Evolutionary conservation across 1,284 basidiomycete species (phyloP).

Genomic region (Butyriboletus appendiculatus): DNA sequence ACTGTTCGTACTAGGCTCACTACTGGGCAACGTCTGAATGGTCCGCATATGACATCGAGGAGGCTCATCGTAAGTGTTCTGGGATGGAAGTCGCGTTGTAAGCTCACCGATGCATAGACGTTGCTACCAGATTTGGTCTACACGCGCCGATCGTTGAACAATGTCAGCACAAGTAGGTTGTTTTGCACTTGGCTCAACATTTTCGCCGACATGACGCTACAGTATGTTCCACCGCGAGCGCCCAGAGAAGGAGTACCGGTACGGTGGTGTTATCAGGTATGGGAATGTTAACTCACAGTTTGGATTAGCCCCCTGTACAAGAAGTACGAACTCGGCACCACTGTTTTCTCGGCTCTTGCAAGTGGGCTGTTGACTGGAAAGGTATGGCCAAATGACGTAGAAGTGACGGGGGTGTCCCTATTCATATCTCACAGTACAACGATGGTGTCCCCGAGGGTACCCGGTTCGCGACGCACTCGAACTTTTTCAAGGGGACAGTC

Average conservation of each 20-base stretch:
- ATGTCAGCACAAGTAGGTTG: constrained; percentile 44
- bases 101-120: constrained; percentile 28
- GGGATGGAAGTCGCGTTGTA: neutral
- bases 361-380: constrained; percentile 54
- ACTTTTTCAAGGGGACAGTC: constrained; percentile 44
- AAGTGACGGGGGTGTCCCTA: neutral
- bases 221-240: constrained; percentile 48
- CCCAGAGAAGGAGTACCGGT: constrained; percentile 56
- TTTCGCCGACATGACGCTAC: neutral
- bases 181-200: neutral
- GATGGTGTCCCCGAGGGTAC: constrained; percentile 48
- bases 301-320: constrained; percentile 35
- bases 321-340: constrained; percentile 42
- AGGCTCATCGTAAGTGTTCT: constrained; percentile 42
- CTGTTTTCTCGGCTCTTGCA: constrained; percentile 60
- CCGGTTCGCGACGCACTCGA: constrained; percentile 51
- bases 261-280: neutral
- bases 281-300: constrained; percentile 2
- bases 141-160: constrained; percentile 61
- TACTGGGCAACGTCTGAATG: constrained; percentile 59
- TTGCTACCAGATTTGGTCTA: constrained; percentile 54
- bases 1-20: constrained; percentile 32
- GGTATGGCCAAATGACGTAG: constrained; percentile 15
- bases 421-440: constrained; percentile 31
- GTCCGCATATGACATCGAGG: constrained; percentile 51